Percentiles rank a stretch among this genome's conserved stretches.
Conservation (phyloP, 257 asterid genomes). For the Petunia axillaris region DNA sequence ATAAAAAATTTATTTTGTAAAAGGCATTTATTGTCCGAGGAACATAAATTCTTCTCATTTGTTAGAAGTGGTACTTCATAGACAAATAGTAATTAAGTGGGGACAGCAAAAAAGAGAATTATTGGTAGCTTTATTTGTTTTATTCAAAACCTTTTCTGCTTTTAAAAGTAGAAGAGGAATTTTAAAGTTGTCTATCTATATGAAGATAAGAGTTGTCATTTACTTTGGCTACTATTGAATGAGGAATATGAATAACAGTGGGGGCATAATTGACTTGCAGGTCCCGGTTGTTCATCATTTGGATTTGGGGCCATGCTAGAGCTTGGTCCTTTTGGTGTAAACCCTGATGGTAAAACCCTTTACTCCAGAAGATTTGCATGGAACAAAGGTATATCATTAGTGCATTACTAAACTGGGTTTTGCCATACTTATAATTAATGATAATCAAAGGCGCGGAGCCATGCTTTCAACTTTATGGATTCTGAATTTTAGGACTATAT, state of each 20-base stretch:
- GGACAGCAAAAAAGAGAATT: neutral
- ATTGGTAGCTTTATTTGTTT: neutral
- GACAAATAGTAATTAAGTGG: neutral
- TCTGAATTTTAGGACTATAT: too few species aligned
- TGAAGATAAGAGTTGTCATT: slow-evolving; percentile 6
- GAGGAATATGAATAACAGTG: neutral
- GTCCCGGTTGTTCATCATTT: slow-evolving; percentile 57
- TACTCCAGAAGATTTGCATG: slow-evolving; percentile 43
- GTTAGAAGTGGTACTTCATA: neutral
- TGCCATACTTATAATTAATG: neutral
- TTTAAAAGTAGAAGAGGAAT: neutral
- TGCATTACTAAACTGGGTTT: neutral
- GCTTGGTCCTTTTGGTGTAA: slow-evolving; percentile 50
- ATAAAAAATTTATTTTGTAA: neutral
- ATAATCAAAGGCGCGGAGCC: too few species aligned
- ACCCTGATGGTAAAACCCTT: slow-evolving; percentile 47
- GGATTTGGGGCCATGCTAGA: slow-evolving; percentile 49
- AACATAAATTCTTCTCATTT: neutral
- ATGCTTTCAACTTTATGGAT: too few species aligned
- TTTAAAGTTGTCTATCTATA: neutral
- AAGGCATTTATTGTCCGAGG: neutral
- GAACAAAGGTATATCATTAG: slow-evolving; percentile 40
- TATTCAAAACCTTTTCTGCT: neutral
- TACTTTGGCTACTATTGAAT: neutral
- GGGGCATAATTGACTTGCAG: slow-evolving; percentile 24